Evolutionary conservation across 805 yeast species (phyloP), one percentile per base, ranked within the genome.

Genomic region (Cyberlindnera americana): DNA sequence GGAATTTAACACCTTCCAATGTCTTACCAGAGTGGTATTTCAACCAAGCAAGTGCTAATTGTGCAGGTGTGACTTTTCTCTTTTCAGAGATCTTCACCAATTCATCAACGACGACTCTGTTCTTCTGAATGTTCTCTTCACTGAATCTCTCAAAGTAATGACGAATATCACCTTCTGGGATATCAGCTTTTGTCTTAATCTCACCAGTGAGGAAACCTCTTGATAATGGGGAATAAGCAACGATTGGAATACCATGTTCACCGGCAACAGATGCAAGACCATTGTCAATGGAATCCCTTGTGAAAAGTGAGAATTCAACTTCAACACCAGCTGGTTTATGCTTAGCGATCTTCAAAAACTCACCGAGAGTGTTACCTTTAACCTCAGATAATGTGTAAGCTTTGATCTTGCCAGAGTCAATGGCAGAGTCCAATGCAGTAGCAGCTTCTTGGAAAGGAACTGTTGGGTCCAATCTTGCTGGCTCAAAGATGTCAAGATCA

Each of bases 201-300:
- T 54, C 46, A 41, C 93, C 95, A 3, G 91, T 80, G 39, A 89
- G 69, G 44, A 81, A 65, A 1, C 96, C 96, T 53, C 85, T 72
- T 9, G 89, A 82, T 40, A 89, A 68, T 22, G 96, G 96, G 22
- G 95, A 83, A 62, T 89, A 89, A 19, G 89, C 85, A 41, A 86
- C 67, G 22, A 86, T 66, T 12, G 93, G 83, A 40, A 89, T 73
- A 13, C 68, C 68, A 24, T 70, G 61, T 45, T 81, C 77, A 16
- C 74, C 70, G 47, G 82, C 76, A 5, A 73, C 70, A 4, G 70
- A 75, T 46, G 81, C 73, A 16, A 83, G 69, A 1, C 91, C 95
- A 56, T 83, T 78, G 3, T 57, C 43, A 31, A 78, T 54, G 27
- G 81, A 73, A 13, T 83, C 85, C 32, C 76, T 72, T n/a, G 78